phyloP scores from a whole-genome alignment of 768 basidiomycete genomes.

The Russula olivacea region DNA sequence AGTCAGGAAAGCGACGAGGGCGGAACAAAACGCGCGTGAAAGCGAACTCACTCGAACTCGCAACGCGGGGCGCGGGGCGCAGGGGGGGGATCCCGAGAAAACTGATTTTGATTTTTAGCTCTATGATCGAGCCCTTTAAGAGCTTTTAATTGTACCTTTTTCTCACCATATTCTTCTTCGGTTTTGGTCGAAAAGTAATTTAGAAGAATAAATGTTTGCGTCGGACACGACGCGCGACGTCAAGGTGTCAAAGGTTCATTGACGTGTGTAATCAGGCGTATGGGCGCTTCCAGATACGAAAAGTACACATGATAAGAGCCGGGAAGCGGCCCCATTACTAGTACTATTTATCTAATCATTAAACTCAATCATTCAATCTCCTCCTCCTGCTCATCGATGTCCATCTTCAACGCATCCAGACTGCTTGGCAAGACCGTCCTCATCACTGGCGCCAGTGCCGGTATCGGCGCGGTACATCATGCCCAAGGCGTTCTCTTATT shows the following conservation, averaged over 20 bases:
- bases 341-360: too few relatives aligned
- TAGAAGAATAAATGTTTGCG: neutral
- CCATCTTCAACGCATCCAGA: constrained; percentile 74
- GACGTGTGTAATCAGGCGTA: too few relatives aligned
- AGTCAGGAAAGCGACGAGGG: neutral
- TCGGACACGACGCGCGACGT: neutral
- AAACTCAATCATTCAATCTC: too few relatives aligned
- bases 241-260: too few relatives aligned
- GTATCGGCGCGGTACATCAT: constrained; percentile 73
- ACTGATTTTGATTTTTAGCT: neutral
- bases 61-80: too few relatives aligned
- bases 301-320: too few relatives aligned
- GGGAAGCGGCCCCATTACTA: too few relatives aligned
- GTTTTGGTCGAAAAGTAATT: neutral
- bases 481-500: constrained; percentile 27
- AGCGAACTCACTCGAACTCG: neutral
- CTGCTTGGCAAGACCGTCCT: constrained; percentile 82
- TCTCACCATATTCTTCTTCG: neutral
- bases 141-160: neutral
- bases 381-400: constrained; percentile 45
- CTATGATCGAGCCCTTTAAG: neutral
- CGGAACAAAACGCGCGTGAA: neutral
- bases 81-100: neutral
- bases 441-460: constrained; percentile 84
- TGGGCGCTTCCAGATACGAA: too few relatives aligned